Base-by-base conservation (phyloP, 176 grass and related monocot species). In the Guadua angustifolia region DNA sequence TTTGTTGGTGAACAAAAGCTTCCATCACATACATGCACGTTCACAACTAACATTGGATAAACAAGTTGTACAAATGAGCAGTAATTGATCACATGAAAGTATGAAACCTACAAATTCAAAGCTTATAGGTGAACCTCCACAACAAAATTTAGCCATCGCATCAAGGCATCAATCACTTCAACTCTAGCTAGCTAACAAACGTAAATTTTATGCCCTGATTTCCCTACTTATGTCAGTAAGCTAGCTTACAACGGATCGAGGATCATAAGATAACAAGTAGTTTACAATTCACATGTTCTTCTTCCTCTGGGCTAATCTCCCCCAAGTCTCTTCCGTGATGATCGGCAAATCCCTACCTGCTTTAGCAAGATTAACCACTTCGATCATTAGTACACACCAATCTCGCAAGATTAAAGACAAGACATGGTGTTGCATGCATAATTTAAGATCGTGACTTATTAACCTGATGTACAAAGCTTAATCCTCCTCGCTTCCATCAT, bases 321-420 rank as follows among this genome's bases (percentile, higher is more conserved):
- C 84, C 80, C 84, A 90, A 62, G 69, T 39, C 71, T 87, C 80
- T 74, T 40, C 75, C 8, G 75, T 47, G 51, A 87, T 83, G 43
- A 86, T 90, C 6, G 80, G 89, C 69, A 83, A 47, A 19, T 57
- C 80, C 7, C 19, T 90, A 62, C 75, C 84, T 87, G 89, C 8
- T 25, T 80, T 40, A 49, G n/a, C 79, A 86, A 68, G 7, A 84
- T 73, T 12, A 88, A 39, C 50, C 61, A 40, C 22, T 19, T 71
- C 1, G 44, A 76, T 83, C 71, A 86, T 73, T 17, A 14, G 26
- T 29, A 17, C 19, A 4, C 7, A 73, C 53, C 45, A 66, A 39
- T 57, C 46, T 57, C 13, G 10, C 25, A 61, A 50, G 56, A 39
- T 51, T 38, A 46, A 67, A 25, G 61, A 59, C 21, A 57, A 45